Base-by-base conservation (phyloP, 495 filamentous ascomycete genomes). In the Lasiosphaeris hirsuta region DNA sequence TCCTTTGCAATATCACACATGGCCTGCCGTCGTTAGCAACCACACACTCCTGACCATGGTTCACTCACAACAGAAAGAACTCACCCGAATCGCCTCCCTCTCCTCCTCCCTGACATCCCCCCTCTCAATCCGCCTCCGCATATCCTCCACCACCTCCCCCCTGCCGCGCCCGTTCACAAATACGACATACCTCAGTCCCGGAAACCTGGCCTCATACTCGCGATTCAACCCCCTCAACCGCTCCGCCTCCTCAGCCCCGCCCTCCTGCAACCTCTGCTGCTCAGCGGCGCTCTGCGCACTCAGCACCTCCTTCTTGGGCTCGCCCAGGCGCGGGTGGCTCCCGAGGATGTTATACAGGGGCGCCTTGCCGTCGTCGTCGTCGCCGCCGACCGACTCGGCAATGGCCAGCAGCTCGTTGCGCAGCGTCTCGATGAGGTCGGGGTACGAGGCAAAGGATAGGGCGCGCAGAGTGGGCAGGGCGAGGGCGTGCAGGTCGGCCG, bases 301-400 rank as follows among this genome's bases (percentile, higher is more conserved):
- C 33, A 69, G 9, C 23, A 34, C 63, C 68, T 71, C 67, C 56
- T 69, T 82, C 62, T 87, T 88, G 72, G 84, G 86, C 64, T 82
- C 88, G 33, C 94, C 94, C 56, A 98, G 77, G 3, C 94, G 82
- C 6, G 94, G 94, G 72, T 98, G 94, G 43, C 89, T 86, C n/a
- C 82, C 86, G 14, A 97, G 76, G 58, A 97, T 94, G 18, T 77
- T 78, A 38, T 89, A 68, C 13, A 80, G 66, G 13, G 57, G 67
- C 15, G 57, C 45, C 1, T 56, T 58, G 10, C 23, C 33, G 9
- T 50, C 54, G 6, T 43, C 51, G 13, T 47, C 50, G 36, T 53
- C 51, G 4, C 54, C 14, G 88, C 82, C n/a, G 15, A 57, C 48
- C 19, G 54, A 44, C 9, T 54, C 38, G 30, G 60, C 60, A 11